These are phyloP conservation scores for Aspergillus leporis DNA, from an alignment of 495 filamentous ascomycete genomes.

Conservation along the genomic window DNA sequence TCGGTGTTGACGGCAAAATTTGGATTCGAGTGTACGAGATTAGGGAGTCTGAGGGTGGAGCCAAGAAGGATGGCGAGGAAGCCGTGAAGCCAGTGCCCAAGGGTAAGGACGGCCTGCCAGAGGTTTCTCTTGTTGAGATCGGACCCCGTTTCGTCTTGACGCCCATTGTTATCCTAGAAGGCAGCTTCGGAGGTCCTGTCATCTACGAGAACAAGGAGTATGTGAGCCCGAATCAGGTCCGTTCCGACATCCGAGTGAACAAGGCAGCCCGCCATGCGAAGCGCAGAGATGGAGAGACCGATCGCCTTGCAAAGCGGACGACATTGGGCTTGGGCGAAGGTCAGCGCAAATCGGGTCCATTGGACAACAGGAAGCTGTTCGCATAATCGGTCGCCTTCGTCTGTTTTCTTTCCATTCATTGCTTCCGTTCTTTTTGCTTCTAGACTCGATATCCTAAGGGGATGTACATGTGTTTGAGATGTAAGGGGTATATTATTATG, in stretches of 20 bases:
- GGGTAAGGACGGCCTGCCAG: conserved; percentile 53
- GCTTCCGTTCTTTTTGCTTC: conserved; percentile 22
- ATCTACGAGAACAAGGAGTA: conserved; percentile 99
- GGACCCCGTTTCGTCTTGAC: conserved; percentile 94
- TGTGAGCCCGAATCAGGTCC: conserved; percentile 91
- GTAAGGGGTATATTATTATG: conserved; percentile 37
- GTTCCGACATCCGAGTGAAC: conserved; percentile 70
- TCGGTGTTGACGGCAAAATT: conserved; percentile 89
- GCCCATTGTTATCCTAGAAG: conserved; percentile 93
- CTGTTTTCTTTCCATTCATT: conserved; percentile 24
- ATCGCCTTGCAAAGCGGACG: conserved; percentile 70
- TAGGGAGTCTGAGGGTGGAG: conserved; percentile 68
- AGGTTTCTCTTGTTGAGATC: conserved; percentile 86
- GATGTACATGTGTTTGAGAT: conserved; percentile 44
- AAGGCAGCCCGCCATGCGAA: conserved; percentile 75
- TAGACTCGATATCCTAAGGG: conserved; percentile 39
- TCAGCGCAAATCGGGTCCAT: conserved; percentile 61
- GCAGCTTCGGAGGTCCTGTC: conserved; percentile 91
- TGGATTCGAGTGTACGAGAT: conserved; percentile 97
- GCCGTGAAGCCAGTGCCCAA: conserved; percentile 35
- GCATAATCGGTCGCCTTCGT: conserved; percentile 47
- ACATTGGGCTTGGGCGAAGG: conserved; percentile 72
- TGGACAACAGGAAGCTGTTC: conserved; percentile 84
- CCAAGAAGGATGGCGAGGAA: conserved; percentile 35
- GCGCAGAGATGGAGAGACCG: conserved; percentile 69